These are phyloP conservation scores for Jackrogersella multiformis DNA, from an alignment of 495 filamentous ascomycete species.

Conservation along the genomic window DNA sequence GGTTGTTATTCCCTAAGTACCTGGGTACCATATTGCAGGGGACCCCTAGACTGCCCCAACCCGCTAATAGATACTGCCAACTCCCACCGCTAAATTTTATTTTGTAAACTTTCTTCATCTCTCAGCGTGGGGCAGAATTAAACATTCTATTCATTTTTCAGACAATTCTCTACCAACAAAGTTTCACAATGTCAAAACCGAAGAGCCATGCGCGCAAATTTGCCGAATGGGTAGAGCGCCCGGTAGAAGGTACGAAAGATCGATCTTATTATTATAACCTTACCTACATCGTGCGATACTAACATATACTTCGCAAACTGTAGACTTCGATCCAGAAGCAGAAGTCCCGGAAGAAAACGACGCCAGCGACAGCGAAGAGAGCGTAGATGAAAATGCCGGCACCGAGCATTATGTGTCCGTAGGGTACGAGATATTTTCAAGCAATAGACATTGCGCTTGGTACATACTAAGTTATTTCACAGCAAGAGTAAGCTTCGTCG, in stretches of 20 bases:
- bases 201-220: slow-evolving; percentile 51
- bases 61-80: slow-evolving; percentile 49
- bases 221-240: slow-evolving; percentile 52
- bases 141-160: slow-evolving; percentile 8
- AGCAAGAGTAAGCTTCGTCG: slow-evolving; percentile 89
- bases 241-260: slow-evolving; percentile 49
- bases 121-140: slow-evolving; percentile 20
- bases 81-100: slow-evolving; percentile 56
- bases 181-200: slow-evolving; percentile 45
- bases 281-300: slow-evolving; percentile 8
- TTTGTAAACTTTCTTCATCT: slow-evolving; percentile 46
- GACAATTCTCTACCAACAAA: background rate
- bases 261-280: background rate
- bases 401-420: slow-evolving; percentile 89
- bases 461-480: slow-evolving; percentile 19
- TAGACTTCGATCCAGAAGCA: slow-evolving; percentile 92
- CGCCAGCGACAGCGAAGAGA: slow-evolving; percentile 65
- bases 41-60: background rate
- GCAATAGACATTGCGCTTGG: background rate
- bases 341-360: slow-evolving; percentile 60
- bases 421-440: slow-evolving; percentile 61
- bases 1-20: too few species aligned
- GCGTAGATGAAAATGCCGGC: slow-evolving; percentile 61
- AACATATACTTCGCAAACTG: slow-evolving; percentile 4
- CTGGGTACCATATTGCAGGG: too few species aligned